These are phyloP conservation scores for Diaporthe sp. DNA, from an alignment of 2,329 filamentous ascomycete genomes.

Conservation along the genomic window DNA sequence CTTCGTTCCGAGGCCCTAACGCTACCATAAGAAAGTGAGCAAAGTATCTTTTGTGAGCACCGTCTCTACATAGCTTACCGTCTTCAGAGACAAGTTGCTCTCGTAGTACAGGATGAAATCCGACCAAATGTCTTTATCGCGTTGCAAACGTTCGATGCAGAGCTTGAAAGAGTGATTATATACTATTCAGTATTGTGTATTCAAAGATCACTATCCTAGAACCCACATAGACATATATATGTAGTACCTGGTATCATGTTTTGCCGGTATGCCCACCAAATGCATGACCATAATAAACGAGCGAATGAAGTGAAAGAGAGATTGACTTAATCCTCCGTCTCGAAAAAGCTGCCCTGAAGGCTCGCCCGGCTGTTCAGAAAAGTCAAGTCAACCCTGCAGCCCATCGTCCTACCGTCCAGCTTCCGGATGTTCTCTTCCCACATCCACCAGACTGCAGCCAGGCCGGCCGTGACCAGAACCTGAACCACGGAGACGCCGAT, in stretches of 20 bases:
- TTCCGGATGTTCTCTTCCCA: constrained; percentile 57
- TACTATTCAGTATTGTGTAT: constrained; percentile 19
- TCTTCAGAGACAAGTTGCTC: too few species aligned
- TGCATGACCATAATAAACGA: not conserved
- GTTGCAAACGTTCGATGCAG: not conserved
- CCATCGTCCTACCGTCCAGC: constrained; percentile 62
- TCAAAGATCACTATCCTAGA: not conserved
- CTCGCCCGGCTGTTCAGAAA: constrained; percentile 54
- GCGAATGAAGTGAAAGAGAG: not conserved
- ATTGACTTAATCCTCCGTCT: constrained; percentile 50
- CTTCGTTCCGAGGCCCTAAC: too few species aligned
- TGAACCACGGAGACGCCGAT: constrained; percentile 60
- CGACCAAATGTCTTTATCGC: not conserved
- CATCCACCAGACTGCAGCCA: constrained; percentile 56
- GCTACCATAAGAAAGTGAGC: not conserved
- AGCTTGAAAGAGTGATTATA: not conserved
- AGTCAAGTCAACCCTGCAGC: constrained; percentile 58
- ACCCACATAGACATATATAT: not conserved
- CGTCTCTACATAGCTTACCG: too few species aligned
- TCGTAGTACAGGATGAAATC: not conserved
- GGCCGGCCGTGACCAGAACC: constrained; percentile 52
- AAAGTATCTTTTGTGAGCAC: not conserved
- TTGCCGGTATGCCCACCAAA: not conserved
- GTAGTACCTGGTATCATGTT: constrained; percentile 3
- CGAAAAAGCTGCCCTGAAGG: constrained; percentile 62